Evolutionary conservation across 305 asterid genomes (phyloP).

Genomic region (Rubia balearica): DNA sequence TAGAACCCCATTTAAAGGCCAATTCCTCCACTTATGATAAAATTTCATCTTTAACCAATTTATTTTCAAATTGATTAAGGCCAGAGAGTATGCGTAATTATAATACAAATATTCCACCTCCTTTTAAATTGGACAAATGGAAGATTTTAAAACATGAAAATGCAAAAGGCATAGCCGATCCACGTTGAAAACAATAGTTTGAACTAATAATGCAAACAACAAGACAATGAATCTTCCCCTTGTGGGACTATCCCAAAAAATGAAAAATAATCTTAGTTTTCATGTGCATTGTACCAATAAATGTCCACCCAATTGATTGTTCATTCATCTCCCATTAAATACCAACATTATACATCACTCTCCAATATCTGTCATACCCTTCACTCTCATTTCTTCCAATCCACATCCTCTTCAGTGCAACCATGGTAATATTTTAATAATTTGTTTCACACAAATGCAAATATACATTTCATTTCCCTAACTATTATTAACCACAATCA

Average conservation of each 20-base stretch:
- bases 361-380: not conserved
- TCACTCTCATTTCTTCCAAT: not conserved
- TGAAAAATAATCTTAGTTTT: not conserved
- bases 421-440: not conserved
- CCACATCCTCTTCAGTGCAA: not conserved
- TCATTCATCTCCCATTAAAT: not conserved
- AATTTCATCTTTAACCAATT: no score
- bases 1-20: no score
- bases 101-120: no score
- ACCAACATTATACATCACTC: not conserved
- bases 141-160: not conserved
- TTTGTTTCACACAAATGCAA: not conserved
- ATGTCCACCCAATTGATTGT: not conserved
- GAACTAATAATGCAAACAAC: not conserved
- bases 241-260: no score
- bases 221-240: not conserved
- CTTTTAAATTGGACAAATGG: not conserved
- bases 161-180: not conserved
- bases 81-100: no score
- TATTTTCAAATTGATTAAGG: no score
- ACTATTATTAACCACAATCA: not conserved
- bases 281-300: not conserved
- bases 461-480: not conserved
- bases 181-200: not conserved
- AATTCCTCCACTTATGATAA: no score